Evolutionary conservation across 2,329 filamentous ascomycete species (phyloP), one percentile per base, ranked within the genome.

Genomic region (Penicillium sp.): DNA sequence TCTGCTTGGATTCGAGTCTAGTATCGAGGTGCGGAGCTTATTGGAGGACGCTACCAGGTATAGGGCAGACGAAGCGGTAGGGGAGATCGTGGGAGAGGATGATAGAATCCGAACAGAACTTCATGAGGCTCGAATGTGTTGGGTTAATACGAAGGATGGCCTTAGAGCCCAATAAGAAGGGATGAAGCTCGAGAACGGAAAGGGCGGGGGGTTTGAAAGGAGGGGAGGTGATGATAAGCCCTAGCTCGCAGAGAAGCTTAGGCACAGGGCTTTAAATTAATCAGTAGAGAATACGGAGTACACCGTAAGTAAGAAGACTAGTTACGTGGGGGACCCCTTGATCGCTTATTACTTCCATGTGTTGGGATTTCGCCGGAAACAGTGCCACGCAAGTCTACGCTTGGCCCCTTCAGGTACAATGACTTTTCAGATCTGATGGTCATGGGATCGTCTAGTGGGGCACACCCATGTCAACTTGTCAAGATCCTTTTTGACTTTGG

Each of bases 391-490:
- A 37, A 37, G 35, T 23, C 18, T 10, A 37, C 35, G 14, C 29
- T 35, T 28, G 49, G 42, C 42, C 39, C 41, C 31, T 36, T 40
- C 28, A 23, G 39, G 44, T 31, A 46, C 38, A 11, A 42, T 31
- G 42, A 45, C n/a, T 26, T 41, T 40, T 44, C 47, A 47, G 50
- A 56, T 54, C 52, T 48, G 47, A 49, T 36, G 52, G 54, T 58
- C 55, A 58, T 58, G 54, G 49, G 55, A 55, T 26, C 24, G 24
- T 52, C 27, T 47, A 34, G 54, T 54, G 45, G 53, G 46, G 46
- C 45, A n/a, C 20, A 32, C 37, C 39, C 34, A 27, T 38, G 14
- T 27, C 23, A 13, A 41, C 34, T 22, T 38, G 14, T 27, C 23
- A 13, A 41, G 37, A 46, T 41, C 38, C 38, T n/a, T 24, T 20